These are phyloP conservation scores for Trichophyton verrucosum DNA, from an alignment of 2,329 filamentous ascomycete species.

Conservation along the genomic window DNA sequence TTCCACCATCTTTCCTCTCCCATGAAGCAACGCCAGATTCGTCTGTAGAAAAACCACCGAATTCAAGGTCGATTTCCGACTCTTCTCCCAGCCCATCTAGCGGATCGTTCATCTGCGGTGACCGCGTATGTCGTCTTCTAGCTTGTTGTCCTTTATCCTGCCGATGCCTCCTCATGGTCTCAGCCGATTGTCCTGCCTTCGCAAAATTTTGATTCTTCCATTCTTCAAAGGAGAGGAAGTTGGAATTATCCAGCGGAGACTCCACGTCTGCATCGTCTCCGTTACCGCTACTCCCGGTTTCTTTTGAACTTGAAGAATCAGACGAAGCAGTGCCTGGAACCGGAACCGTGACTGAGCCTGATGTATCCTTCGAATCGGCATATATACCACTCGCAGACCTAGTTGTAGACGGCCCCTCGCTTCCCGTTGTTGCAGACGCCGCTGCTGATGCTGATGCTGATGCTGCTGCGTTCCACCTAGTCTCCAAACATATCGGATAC, in stretches of 20 bases:
- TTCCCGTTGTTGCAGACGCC: neutral
- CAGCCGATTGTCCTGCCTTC: slow-evolving; percentile 67
- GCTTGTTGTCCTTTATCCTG: slow-evolving; percentile 31
- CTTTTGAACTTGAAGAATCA: neutral
- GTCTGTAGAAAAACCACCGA: slow-evolving; percentile 47
- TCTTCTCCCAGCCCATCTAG: slow-evolving; percentile 77
- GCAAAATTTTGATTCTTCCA: slow-evolving; percentile 93
- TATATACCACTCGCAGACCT: neutral
- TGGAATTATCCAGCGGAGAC: slow-evolving; percentile 57
- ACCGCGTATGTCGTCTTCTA: slow-evolving; percentile 34
- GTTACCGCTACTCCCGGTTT: neutral
- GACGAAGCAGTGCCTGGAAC: neutral
- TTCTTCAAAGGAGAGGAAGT: slow-evolving; percentile 94
- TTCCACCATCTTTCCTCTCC: slow-evolving; percentile 15
- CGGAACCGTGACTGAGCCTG: neutral
- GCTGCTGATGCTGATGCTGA: neutral
- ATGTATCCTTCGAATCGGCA: neutral
- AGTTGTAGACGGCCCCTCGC: neutral
- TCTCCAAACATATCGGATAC: slow-evolving; percentile 20
- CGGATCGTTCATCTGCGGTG: slow-evolving; percentile 50
- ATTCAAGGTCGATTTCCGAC: slow-evolving; percentile 67
- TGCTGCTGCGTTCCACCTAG: slow-evolving; percentile 8
- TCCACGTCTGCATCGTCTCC: slow-evolving; percentile 45
- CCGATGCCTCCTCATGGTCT: slow-evolving; percentile 45
- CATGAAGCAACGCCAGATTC: slow-evolving; percentile 27